A percentile compares a stretch with the other conserved stretches of the same genome.
Conservation (phyloP, 805 yeast genomes). For the Wickerhamomyces silvicola region DNA sequence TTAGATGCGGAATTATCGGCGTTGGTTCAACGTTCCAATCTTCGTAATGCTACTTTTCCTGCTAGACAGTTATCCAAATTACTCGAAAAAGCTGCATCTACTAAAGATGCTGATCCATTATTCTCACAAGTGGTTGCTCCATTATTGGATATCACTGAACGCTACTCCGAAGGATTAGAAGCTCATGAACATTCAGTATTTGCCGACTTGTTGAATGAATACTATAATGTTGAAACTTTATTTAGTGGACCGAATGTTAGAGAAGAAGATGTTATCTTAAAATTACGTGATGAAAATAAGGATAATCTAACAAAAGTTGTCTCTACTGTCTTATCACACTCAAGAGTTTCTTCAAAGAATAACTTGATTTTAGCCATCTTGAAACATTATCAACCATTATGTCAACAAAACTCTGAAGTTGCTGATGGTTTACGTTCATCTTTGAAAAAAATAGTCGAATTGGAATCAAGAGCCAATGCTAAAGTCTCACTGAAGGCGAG, state of each 20-base stretch:
- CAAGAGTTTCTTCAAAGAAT: slow-evolving; percentile 90
- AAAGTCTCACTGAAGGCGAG: slow-evolving; percentile 94
- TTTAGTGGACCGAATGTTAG: slow-evolving; percentile 72
- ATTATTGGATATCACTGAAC: slow-evolving; percentile 58
- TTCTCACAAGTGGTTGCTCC: slow-evolving; percentile 65
- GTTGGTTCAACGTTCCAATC: slow-evolving; percentile 57
- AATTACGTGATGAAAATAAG: slow-evolving; percentile 82
- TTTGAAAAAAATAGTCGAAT: slow-evolving; percentile 74
- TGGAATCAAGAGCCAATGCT: slow-evolving; percentile 85
- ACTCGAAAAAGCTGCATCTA: slow-evolving; percentile 53
- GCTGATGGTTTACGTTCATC: slow-evolving; percentile 63
- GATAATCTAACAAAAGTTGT: slow-evolving; percentile 71
- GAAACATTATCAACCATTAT: slow-evolving; percentile 71
- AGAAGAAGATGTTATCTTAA: slow-evolving; percentile 85
- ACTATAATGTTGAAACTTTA: slow-evolving; percentile 68
- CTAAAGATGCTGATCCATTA: slow-evolving; percentile 45
- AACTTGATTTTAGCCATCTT: slow-evolving; percentile 81
- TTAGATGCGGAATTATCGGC: slow-evolving; percentile 63
- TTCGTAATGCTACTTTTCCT: slow-evolving; percentile 83
- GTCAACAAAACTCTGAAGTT: slow-evolving; percentile 65
- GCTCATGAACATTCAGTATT: slow-evolving; percentile 81
- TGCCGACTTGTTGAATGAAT: slow-evolving; percentile 61
- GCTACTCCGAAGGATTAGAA: slow-evolving; percentile 68
- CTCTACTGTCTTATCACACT: slow-evolving; percentile 73
- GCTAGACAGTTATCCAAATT: slow-evolving; percentile 75